These are phyloP conservation scores for Smallanthus sonchifolius DNA, from an alignment of 129 eudicot genomes.

Conservation along the genomic window DNA sequence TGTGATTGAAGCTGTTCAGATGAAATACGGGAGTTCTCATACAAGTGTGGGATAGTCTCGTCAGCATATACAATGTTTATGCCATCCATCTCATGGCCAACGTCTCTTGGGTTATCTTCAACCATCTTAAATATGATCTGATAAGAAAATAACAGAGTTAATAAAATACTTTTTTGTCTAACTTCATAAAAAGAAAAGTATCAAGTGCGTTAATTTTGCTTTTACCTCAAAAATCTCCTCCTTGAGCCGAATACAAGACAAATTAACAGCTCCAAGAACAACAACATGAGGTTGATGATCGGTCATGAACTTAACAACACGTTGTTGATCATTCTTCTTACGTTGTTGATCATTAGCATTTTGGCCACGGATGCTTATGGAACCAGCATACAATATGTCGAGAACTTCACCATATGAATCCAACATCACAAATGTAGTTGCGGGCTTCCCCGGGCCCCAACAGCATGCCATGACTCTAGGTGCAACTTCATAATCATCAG, in stretches of 20 bases:
- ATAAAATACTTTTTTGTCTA: not conserved
- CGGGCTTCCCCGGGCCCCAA: conserved; percentile 98
- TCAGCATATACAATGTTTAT: conserved; percentile 59
- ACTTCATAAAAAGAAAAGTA: not conserved
- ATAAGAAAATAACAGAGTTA: conserved; percentile 8
- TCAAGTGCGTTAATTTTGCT: not conserved
- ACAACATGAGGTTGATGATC: conserved; percentile 89
- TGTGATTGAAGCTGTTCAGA: conserved; percentile 81
- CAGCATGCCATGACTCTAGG: conserved; percentile 99
- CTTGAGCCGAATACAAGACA: conserved; percentile 63
- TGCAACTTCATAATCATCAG: conserved; percentile 72
- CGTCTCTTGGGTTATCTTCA: conserved; percentile 79
- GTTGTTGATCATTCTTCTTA: conserved; percentile 81
- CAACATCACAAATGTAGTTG: conserved; percentile 96
- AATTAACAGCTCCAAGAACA: conserved; percentile 83
- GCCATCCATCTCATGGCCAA: conserved; percentile 76
- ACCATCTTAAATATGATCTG: conserved; percentile 80
- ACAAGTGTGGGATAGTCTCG: conserved; percentile 82
- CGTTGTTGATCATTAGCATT: conserved; percentile 73
- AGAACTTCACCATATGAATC: conserved; percentile 85
- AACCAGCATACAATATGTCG: conserved; percentile 74
- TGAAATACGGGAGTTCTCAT: conserved; percentile 87
- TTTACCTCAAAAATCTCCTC: conserved; percentile 86
- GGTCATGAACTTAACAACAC: conserved; percentile 73
- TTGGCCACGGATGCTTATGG: conserved; percentile 65